Evolutionary conservation across 148 eudicot species (phyloP).

Genomic region (Gaultheria prostrata): DNA sequence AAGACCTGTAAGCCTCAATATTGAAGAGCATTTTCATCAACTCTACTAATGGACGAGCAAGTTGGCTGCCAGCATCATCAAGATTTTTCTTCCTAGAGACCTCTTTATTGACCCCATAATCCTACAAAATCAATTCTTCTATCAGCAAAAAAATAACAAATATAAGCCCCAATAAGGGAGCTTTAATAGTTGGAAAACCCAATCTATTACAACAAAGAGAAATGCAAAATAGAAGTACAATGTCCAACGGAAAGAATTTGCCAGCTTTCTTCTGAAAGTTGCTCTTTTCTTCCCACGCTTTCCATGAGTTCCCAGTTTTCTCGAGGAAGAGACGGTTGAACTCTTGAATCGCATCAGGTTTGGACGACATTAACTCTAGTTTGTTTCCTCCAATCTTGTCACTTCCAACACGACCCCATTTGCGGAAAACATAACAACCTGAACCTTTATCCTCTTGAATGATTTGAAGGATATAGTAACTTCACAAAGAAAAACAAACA

Average conservation of each 20-base stretch:
- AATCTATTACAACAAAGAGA: neutral
- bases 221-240: slow-evolving; percentile 48
- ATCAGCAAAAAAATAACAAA: neutral
- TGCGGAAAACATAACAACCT: slow-evolving; percentile 86
- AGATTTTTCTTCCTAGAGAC: slow-evolving; percentile 47
- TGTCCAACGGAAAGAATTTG: slow-evolving; percentile 83
- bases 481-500: slow-evolving; percentile 33
- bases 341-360: slow-evolving; percentile 63
- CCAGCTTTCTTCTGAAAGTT: slow-evolving; percentile 86
- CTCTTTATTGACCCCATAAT: slow-evolving; percentile 87
- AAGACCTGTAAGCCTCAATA: slow-evolving; percentile 89
- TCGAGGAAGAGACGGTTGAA: slow-evolving; percentile 82
- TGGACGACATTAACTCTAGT: slow-evolving; percentile 66
- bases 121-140: slow-evolving; percentile 40
- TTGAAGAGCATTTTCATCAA: slow-evolving; percentile 96
- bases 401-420: slow-evolving; percentile 97
- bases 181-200: neutral
- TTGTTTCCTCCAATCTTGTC: slow-evolving; percentile 74
- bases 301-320: slow-evolving; percentile 97
- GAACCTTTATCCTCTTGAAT: slow-evolving; percentile 89
- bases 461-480: slow-evolving; percentile 94
- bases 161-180: neutral
- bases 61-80: slow-evolving; percentile 48
- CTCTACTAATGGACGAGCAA: slow-evolving; percentile 73
- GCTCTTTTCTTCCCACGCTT: slow-evolving; percentile 67